Conservation (phyloP, 2,329 filamentous ascomycete species). For the Tolypocladium tundrense region DNA sequence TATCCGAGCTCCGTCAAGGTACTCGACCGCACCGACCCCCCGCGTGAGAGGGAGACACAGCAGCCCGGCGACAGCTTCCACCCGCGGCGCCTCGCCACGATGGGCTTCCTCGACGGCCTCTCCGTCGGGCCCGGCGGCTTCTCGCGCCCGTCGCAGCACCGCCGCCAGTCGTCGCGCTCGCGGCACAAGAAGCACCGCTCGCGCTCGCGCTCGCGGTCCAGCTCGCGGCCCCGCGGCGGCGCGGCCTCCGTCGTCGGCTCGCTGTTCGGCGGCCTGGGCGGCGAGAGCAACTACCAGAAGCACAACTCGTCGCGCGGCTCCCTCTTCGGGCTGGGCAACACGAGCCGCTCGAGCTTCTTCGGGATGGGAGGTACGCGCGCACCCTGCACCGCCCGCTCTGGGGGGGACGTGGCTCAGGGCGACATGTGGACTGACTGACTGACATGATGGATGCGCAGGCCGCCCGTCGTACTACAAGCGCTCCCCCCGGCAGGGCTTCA, state of each 20-base stretch:
- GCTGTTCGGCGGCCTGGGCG: conserved; percentile 15
- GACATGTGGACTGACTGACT: neutral
- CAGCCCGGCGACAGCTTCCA: neutral
- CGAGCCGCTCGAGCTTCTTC: conserved; percentile 36
- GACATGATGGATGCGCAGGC: conserved; percentile 18
- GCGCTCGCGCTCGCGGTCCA: conserved; percentile 27
- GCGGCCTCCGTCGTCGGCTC: conserved; percentile 22
- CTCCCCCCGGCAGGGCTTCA: conserved; percentile 69
- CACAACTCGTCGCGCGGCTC: conserved; percentile 32
- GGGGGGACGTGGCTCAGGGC: neutral
- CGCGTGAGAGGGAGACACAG: neutral
- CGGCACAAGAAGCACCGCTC: conserved; percentile 23
- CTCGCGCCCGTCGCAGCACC: conserved; percentile 14
- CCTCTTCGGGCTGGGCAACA: conserved; percentile 37
- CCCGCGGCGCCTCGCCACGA: conserved; percentile 4
- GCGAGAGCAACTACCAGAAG: conserved; percentile 23
- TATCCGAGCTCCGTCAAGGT: neutral
- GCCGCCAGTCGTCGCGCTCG: conserved; percentile 17
- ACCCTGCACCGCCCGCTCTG: too few species aligned
- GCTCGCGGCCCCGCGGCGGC: conserved; percentile 17
- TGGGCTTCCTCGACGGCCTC: conserved; percentile 24
- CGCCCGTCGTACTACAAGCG: conserved; percentile 65
- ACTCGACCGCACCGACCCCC: neutral
- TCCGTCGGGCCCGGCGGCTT: conserved; percentile 19
- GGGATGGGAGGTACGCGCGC: conserved; percentile 18